Percentiles rank a stretch among this genome's conserved stretches.
These are phyloP conservation scores for Tarenaya hassleriana DNA, from an alignment of 345 rosid genomes.

Conservation along the genomic window DNA sequence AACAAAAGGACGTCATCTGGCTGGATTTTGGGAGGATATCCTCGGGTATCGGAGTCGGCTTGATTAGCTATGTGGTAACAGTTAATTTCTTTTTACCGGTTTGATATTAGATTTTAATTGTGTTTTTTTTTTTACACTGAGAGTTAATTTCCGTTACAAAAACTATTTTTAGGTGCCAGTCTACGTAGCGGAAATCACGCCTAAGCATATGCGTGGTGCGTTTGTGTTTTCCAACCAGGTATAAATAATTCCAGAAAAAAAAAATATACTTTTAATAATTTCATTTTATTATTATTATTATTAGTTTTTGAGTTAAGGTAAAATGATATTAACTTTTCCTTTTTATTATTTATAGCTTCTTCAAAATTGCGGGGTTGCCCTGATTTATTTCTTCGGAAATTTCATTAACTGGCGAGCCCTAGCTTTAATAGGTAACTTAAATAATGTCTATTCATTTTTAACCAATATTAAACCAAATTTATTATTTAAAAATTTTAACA, in stretches of 20 bases:
- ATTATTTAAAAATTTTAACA: not conserved
- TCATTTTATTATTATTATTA: not conserved
- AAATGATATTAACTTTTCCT: not conserved
- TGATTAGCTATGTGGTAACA: slow-evolving; percentile 33
- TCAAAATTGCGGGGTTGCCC: slow-evolving; percentile 25
- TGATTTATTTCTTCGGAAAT: slow-evolving; percentile 29
- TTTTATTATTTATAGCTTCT: slow-evolving; percentile 18
- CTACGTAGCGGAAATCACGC: slow-evolving; percentile 42
- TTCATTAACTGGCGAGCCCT: slow-evolving; percentile 27
- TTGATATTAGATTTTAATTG: too few relatives aligned
- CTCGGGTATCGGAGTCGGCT: slow-evolving; percentile 28
- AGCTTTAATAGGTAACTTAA: slow-evolving; percentile 34
- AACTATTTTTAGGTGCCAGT: slow-evolving; percentile 37
- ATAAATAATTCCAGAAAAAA: not conserved
- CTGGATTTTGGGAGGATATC: slow-evolving; percentile 28
- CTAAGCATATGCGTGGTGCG: slow-evolving; percentile 41
- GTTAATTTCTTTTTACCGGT: too few relatives aligned
- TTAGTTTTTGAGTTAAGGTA: too few relatives aligned
- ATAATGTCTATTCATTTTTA: not conserved
- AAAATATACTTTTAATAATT: not conserved
- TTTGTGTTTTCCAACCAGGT: slow-evolving; percentile 26
- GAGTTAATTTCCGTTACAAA: too few relatives aligned
- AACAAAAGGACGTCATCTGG: slow-evolving; percentile 26
- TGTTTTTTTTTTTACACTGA: too few relatives aligned
- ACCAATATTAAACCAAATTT: not conserved